Evolutionary conservation across 768 basidiomycete species (phyloP).

Genomic region (Phanerodontia chrysosporium): DNA sequence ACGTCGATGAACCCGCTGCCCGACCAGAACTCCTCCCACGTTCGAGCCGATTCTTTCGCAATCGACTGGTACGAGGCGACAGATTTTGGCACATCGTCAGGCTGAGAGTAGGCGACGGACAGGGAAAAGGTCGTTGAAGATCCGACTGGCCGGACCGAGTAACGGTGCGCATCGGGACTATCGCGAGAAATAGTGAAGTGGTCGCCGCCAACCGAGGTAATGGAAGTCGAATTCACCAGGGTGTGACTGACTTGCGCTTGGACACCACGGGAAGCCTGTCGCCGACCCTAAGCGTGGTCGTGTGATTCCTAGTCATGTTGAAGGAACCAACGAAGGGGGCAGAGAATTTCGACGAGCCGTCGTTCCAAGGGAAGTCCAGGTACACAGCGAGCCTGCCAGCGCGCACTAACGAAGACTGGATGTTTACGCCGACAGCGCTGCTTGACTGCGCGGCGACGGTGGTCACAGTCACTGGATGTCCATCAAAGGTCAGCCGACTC

Average conservation of each 20-base stretch:
- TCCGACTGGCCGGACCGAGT: slow-evolving; percentile 36
- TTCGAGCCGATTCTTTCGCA: slow-evolving; percentile 30
- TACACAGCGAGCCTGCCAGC: slow-evolving; percentile 41
- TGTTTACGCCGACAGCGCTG: slow-evolving; percentile 36
- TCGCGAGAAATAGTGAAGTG: slow-evolving; percentile 38
- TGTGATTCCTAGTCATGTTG: slow-evolving; percentile 44
- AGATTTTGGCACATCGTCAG: background rate
- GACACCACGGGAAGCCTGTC: slow-evolving; percentile 14
- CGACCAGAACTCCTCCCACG: slow-evolving; percentile 48
- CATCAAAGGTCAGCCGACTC: slow-evolving; percentile 39
- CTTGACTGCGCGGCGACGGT: slow-evolving; percentile 36
- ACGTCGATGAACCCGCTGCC: slow-evolving; percentile 50
- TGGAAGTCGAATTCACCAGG: slow-evolving; percentile 36
- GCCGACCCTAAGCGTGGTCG: slow-evolving; percentile 32
- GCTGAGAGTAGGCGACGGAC: slow-evolving; percentile 30
- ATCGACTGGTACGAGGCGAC: slow-evolving; percentile 26
- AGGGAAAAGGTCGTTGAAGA: slow-evolving; percentile 30
- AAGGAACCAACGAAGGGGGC: slow-evolving; percentile 57
- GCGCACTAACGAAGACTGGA: slow-evolving; percentile 39
- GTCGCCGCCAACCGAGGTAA: slow-evolving; percentile 40
- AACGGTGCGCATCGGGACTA: slow-evolving; percentile 40
- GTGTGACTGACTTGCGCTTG: slow-evolving; percentile 40
- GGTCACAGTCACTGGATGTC: slow-evolving; percentile 32
- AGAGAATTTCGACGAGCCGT: slow-evolving; percentile 49
- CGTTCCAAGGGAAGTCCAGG: slow-evolving; percentile 60